These are phyloP conservation scores for Aspergillus asperescens DNA, from an alignment of 495 filamentous ascomycete genomes.

Conservation along the genomic window DNA sequence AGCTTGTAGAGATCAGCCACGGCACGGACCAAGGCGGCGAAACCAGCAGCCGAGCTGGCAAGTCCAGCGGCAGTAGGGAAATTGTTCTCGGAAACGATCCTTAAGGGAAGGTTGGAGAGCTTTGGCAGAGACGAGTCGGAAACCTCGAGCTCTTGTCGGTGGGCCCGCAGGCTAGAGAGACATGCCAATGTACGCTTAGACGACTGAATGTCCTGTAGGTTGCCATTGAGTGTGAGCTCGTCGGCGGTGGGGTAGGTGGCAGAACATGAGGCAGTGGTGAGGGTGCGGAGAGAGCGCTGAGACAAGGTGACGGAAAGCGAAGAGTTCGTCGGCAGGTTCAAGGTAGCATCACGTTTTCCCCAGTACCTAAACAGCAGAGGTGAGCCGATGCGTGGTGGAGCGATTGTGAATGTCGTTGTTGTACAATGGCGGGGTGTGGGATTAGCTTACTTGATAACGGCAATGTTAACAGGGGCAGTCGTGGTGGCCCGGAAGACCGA, in stretches of 20 bases:
- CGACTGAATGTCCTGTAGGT: conserved; percentile 68
- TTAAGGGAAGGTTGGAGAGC: conserved; percentile 66
- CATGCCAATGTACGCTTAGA: conserved; percentile 87
- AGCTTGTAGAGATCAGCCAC: conserved; percentile 90
- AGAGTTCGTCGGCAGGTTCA: conserved; percentile 96
- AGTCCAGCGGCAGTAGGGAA: conserved; percentile 98
- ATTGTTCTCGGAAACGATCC: conserved; percentile 91
- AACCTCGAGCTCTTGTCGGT: conserved; percentile 68
- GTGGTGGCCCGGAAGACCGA: conserved; percentile 83
- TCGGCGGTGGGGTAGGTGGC: conserved; percentile 63
- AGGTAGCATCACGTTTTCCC: conserved; percentile 88
- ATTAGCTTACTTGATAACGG: conserved; percentile 93
- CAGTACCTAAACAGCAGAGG: conserved; percentile 64
- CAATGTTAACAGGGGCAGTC: conserved; percentile 97
- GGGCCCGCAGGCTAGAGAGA: conserved; percentile 73
- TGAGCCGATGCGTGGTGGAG: conserved; percentile 23
- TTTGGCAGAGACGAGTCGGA: conserved; percentile 66
- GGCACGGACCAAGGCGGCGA: conserved; percentile 87
- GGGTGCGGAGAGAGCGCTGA: conserved; percentile 86
- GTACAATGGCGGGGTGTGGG: conserved; percentile 13
- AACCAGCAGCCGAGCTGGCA: conserved; percentile 86
- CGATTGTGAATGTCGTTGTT: background rate
- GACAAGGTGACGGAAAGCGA: conserved; percentile 95
- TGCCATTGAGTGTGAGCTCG: conserved; percentile 77
- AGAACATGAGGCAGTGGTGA: conserved; percentile 93